Conservation (phyloP, 2,329 filamentous ascomycete genomes). For the Colletotrichum sp. region DNA sequence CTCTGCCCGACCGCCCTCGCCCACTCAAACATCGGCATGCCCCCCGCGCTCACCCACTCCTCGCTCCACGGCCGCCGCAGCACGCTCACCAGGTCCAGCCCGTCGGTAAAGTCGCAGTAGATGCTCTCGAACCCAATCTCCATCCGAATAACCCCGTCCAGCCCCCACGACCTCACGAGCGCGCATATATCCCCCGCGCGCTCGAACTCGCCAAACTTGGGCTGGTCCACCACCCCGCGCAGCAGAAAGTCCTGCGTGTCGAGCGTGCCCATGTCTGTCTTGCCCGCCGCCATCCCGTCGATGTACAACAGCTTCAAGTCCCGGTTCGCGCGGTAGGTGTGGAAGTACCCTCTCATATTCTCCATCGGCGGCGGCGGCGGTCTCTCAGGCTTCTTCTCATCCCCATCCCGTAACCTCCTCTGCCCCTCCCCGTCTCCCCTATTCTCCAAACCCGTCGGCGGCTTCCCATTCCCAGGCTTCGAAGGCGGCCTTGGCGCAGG, state of each 20-base stretch:
- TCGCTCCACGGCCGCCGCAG: conserved; percentile 30
- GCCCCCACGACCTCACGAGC: conserved; percentile 55
- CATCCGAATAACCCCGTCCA: conserved; percentile 72
- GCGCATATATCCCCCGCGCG: conserved; percentile 63
- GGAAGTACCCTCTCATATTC: conserved; percentile 60
- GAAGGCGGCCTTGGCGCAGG: background rate
- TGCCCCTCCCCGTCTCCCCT: too few relatives aligned
- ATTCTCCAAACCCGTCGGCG: background rate
- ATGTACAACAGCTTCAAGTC: conserved; percentile 68
- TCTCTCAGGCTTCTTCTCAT: background rate
- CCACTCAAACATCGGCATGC: conserved; percentile 42
- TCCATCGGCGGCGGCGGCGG: conserved; percentile 8
- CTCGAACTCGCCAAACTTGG: conserved; percentile 41
- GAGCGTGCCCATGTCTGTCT: conserved; percentile 68
- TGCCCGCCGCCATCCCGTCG: conserved; percentile 73
- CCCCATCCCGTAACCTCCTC: background rate
- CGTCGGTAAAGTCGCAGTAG: conserved; percentile 63
- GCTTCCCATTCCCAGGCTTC: background rate
- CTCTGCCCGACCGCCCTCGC: conserved; percentile 45
- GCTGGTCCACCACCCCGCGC: conserved; percentile 37
- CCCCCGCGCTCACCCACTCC: conserved; percentile 20
- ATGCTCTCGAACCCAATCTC: conserved; percentile 76
- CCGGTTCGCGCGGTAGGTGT: conserved; percentile 66
- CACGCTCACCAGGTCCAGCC: conserved; percentile 40
- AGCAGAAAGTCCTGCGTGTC: conserved; percentile 71